Percentiles rank a stretch among this genome's conserved stretches.
Evolutionary conservation across 306 rosid species (phyloP).

Genomic region (Malus asiatica): DNA sequence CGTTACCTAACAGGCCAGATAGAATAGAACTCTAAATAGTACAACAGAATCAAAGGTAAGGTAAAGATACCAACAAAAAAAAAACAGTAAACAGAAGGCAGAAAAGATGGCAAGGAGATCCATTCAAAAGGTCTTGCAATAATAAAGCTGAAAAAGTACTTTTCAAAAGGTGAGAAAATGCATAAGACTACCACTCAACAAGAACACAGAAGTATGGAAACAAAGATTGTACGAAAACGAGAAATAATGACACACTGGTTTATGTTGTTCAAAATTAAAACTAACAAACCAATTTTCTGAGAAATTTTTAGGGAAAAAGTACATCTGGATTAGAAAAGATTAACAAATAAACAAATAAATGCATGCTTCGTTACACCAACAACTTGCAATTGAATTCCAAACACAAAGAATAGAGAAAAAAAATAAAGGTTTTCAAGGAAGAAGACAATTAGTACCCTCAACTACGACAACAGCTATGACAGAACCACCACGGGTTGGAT

Average conservation of each 20-base stretch:
- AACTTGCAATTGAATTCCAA: not conserved
- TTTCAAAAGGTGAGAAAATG: no score
- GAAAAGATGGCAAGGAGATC: no score
- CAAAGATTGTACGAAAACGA: not conserved
- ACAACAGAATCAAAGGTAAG: not conserved
- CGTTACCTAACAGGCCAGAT: not conserved
- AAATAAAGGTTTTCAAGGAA: not conserved
- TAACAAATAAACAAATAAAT: not conserved
- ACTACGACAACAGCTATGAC: conserved; percentile 89
- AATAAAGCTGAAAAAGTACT: no score
- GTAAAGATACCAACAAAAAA: not conserved
- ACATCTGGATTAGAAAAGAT: not conserved
- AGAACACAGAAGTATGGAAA: no score
- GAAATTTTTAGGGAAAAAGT: not conserved
- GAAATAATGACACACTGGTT: no score
- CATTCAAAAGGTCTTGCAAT: no score
- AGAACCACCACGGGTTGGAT: conserved; percentile 94
- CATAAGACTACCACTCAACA: no score
- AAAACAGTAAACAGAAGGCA: no score
- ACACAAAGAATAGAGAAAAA: not conserved
- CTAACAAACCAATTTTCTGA: not conserved
- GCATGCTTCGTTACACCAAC: not conserved
- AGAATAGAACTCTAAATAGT: not conserved
- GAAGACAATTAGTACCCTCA: conserved; percentile 44
- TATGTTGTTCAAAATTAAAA: no score